Conservation (phyloP, 2,329 filamentous ascomycete species). For the Ascochyta fabae region DNA sequence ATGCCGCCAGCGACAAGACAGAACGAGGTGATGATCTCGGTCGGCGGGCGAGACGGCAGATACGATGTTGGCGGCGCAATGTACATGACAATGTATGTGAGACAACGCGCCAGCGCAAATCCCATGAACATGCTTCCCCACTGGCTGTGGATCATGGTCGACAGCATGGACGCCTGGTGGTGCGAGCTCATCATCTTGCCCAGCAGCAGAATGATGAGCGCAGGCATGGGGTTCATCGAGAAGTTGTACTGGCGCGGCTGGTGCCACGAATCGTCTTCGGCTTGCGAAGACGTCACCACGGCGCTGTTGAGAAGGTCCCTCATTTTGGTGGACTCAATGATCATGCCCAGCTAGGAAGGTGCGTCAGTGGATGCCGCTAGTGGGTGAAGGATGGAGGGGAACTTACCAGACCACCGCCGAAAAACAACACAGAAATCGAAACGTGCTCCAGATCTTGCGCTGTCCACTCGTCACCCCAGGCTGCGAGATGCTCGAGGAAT, state of each 20-base stretch:
- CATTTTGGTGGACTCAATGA: conserved; percentile 74
- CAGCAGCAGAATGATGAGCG: conserved; percentile 82
- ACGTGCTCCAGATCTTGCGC: conserved; percentile 87
- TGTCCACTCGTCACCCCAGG: conserved; percentile 73
- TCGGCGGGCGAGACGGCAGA: conserved; percentile 83
- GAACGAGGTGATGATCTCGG: conserved; percentile 86
- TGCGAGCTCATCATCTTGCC: conserved; percentile 97
- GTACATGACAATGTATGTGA: conserved; percentile 82
- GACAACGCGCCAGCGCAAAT: conserved; percentile 76
- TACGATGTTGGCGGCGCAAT: conserved; percentile 80
- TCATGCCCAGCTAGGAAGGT: conserved; percentile 69
- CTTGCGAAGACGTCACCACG: conserved; percentile 49
- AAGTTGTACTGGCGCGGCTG: conserved; percentile 72
- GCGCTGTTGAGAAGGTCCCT: conserved; percentile 68
- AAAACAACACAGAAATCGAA: conserved; percentile 91
- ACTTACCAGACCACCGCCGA: conserved; percentile 85
- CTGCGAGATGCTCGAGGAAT: conserved; percentile 86
- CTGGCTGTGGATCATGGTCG: conserved; percentile 90
- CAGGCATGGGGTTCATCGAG: conserved; percentile 87
- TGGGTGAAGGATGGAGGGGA: conserved; percentile 9
- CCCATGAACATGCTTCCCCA: conserved; percentile 88
- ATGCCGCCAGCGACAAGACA: conserved; percentile 86
- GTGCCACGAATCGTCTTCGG: conserved; percentile 56
- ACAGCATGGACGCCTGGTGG: conserved; percentile 81
- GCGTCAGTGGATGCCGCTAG: conserved; percentile 30